phyloP scores from a whole-genome alignment of 768 basidiomycete species.

The Agrocybe pediades region DNA sequence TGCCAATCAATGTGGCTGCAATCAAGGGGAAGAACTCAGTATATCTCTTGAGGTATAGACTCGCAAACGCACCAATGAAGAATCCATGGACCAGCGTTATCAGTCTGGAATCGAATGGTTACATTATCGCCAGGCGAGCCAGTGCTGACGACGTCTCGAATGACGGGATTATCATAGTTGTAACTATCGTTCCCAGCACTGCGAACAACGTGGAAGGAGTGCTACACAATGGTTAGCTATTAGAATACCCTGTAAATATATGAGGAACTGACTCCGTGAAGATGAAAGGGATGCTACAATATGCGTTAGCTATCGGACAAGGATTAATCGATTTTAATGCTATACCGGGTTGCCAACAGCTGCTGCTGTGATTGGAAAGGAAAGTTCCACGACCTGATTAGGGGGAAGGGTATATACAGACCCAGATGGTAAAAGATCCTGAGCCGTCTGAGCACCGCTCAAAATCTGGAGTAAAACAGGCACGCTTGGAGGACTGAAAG shows the following conservation, averaged over 20 bases:
- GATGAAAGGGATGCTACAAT: slow-evolving; percentile 45
- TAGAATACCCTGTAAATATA: slow-evolving; percentile 10
- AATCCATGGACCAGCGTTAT: slow-evolving; percentile 23
- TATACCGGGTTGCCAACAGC: slow-evolving; percentile 32
- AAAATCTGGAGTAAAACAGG: slow-evolving; percentile 55
- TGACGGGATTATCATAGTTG: slow-evolving; percentile 51
- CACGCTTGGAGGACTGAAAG: slow-evolving; percentile 37
- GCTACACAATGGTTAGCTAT: slow-evolving; percentile 27
- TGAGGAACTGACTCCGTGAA: slow-evolving; percentile 31
- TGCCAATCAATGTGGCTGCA: background rate
- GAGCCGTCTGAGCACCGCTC: slow-evolving; percentile 41
- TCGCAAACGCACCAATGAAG: slow-evolving; percentile 18
- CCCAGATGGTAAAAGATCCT: slow-evolving; percentile 40
- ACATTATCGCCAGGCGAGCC: slow-evolving; percentile 22
- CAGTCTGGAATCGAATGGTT: slow-evolving; percentile 11
- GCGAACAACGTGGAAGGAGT: slow-evolving; percentile 41
- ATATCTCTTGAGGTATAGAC: background rate
- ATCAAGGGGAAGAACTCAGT: background rate
- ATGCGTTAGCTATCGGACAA: too few species aligned
- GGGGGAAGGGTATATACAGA: slow-evolving; percentile 43
- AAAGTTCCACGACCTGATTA: slow-evolving; percentile 50
- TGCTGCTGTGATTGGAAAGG: slow-evolving; percentile 34
- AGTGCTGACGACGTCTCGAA: slow-evolving; percentile 38
- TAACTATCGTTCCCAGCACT: slow-evolving; percentile 35
- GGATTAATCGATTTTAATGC: slow-evolving; percentile 8